Evolutionary conservation across 805 yeast species (phyloP).

Genomic region (Yarrowia deformans): DNA sequence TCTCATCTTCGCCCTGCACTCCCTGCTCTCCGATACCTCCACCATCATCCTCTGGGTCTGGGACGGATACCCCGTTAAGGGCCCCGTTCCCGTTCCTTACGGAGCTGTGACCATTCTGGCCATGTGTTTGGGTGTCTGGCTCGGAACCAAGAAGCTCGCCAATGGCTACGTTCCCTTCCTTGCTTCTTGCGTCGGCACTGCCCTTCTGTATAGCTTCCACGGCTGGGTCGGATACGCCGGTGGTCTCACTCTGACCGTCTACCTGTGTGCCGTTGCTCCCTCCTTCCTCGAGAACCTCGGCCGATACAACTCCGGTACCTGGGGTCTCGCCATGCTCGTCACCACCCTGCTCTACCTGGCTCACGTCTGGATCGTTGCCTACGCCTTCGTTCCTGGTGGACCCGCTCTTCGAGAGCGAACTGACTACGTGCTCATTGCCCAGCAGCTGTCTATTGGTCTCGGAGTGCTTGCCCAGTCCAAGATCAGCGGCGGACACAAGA

Average conservation of each 20-base stretch:
- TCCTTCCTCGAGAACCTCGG: conserved; percentile 64
- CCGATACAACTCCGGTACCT: conserved; percentile 61
- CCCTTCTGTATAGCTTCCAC: conserved; percentile 57
- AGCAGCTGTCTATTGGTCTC: conserved; percentile 60
- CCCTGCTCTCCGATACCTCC: conserved; percentile 82
- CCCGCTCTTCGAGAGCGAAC: conserved; percentile 86
- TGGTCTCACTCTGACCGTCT: conserved; percentile 66
- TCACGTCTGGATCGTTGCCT: conserved; percentile 97
- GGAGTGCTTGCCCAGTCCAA: conserved; percentile 56
- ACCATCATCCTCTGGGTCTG: conserved; percentile 94
- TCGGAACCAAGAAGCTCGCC: conserved; percentile 52
- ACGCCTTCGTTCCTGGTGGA: conserved; percentile 98
- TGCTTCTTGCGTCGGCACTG: conserved; percentile 59
- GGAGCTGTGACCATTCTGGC: conserved; percentile 70
- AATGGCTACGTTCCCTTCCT: conserved; percentile 51
- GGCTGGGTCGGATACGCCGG: conserved; percentile 83
- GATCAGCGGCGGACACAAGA: conserved; percentile 20
- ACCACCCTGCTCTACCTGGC: conserved; percentile 71
- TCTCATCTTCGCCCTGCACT: conserved; percentile 71
- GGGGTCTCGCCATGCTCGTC: conserved; percentile 54
- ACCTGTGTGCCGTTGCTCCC: conserved; percentile 68
- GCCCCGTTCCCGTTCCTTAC: conserved; percentile 88
- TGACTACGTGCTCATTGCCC: conserved; percentile 68
- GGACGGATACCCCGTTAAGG: conserved; percentile 89
- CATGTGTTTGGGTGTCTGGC: conserved; percentile 63